Evolutionary conservation across 176 grass and related monocot genomes (phyloP), one percentile per base, ranked within the genome.

Genomic region (bread wheat (Triticum aestivum)): DNA sequence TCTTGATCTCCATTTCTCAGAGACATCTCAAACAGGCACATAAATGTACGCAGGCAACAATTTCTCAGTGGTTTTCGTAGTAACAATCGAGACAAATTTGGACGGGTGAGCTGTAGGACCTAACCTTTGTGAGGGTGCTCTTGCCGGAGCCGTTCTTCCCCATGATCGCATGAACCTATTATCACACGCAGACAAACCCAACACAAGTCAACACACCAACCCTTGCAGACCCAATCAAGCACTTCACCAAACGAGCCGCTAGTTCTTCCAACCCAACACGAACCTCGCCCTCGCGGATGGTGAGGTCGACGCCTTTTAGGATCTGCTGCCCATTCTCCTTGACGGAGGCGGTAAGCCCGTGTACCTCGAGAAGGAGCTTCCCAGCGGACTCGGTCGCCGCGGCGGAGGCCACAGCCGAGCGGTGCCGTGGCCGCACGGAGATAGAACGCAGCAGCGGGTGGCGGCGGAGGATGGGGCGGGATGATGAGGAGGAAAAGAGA

Each of bases 61-160:
- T 41, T 23, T 67, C 6, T 11, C 61, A 49, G 63, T 7, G 30
- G 11, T 59, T 45, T 76, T 14, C 0, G 61, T 9, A 2, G 33
- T 37, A 82, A 67, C 21, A 86, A 47, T 13, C 32, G 68, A 61
- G 3, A 54, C 77, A 45, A 52, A 66, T 38, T 13, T 41, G 61
- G 21, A 75, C 3, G 8, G 17, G 51, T 76, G 73, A 84, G 51
- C 8, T 63, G 69, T 54, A 88, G 68, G 69, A 54, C 29, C 39
- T 88, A 83, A 95, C 94, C 92, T 99, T 99, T 38, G 94, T 85
- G 74, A 99, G 87, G 34, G 97, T 99, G 90, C 92, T 96, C 88
- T 99, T 99, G 24, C 97, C 92, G 6, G 97, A 99, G 76, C 97
- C 94, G 59, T 99, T 99, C 68, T 90, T 96, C 30, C 97, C 97